Evolutionary conservation across 164 flowering plant genomes (phyloP).

Genomic region (Magnolia kwangsiensis): DNA sequence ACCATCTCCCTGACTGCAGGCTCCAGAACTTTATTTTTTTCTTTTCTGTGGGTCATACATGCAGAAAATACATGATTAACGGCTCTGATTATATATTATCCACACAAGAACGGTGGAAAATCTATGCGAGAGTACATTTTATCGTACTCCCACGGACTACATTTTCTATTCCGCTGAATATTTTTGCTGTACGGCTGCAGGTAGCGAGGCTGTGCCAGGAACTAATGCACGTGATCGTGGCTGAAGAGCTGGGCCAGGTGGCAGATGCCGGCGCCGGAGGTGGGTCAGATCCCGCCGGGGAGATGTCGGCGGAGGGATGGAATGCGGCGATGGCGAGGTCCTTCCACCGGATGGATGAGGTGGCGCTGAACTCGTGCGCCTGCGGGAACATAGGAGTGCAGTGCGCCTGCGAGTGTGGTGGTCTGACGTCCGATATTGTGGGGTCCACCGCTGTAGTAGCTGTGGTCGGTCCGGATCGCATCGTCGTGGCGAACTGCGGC

Average conservation of each 20-base stretch:
- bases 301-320: conserved; percentile 22
- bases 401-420: conserved; percentile 29
- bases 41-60: not conserved
- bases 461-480: conserved; percentile 25
- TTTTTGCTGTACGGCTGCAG: conserved; percentile 14
- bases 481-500: conserved; percentile 56
- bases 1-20: too few species aligned
- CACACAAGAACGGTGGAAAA: too few species aligned
- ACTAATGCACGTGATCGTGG: conserved; percentile 37
- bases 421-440: conserved; percentile 25
- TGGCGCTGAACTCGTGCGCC: conserved; percentile 29
- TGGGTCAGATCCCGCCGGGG: not conserved
- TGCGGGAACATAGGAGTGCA: conserved; percentile 25
- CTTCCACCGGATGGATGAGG: conserved; percentile 42
- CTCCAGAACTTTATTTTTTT: not conserved
- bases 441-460: conserved; percentile 65
- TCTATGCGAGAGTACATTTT: not conserved
- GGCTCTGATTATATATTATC: not conserved
- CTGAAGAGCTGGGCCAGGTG: conserved; percentile 41
- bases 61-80: too few species aligned
- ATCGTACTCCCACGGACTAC: not conserved
- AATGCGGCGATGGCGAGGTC: conserved; percentile 21
- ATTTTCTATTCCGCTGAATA: not conserved
- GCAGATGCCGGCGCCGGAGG: not conserved
- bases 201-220: conserved; percentile 43